A percentile compares a stretch with the other conserved stretches of the same genome.
Conservation (phyloP, 2,329 filamentous ascomycete species). For the Rutstroemia sp. region DNA sequence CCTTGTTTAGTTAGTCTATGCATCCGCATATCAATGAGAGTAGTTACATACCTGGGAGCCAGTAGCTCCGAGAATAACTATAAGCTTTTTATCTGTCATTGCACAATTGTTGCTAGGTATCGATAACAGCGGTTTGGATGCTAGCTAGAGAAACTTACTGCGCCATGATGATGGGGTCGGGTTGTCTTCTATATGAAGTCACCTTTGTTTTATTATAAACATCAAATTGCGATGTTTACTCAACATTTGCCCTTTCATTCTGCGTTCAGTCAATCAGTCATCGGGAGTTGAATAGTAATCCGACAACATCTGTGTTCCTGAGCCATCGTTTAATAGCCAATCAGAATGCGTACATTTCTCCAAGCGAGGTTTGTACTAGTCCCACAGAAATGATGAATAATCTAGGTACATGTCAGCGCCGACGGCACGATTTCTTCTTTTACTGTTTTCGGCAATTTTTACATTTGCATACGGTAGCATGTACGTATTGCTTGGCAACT, state of each 20-base stretch:
- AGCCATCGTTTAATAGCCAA: no score
- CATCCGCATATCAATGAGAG: neutral
- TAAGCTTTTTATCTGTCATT: neutral
- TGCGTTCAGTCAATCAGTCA: neutral
- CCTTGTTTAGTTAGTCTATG: neutral
- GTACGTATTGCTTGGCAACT: neutral
- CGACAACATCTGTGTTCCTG: neutral
- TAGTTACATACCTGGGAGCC: neutral
- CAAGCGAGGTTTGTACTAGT: no score
- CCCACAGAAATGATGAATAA: no score
- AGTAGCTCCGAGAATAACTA: neutral
- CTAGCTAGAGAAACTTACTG: neutral
- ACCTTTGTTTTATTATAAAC: no score
- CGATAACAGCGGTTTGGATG: neutral
- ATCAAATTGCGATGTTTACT: neutral
- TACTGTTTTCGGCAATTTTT: neutral
- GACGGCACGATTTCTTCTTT: neutral
- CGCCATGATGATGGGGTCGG: neutral
- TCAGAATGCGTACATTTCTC: no score
- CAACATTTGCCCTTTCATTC: neutral
- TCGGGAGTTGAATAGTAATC: neutral
- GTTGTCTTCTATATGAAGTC: no score
- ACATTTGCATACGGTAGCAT: neutral
- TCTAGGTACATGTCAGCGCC: no score
- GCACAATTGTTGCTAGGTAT: neutral